Evolutionary conservation across 1,284 basidiomycete species (phyloP), one percentile per base, ranked within the genome.

Genomic region (Grifola frondosa): DNA sequence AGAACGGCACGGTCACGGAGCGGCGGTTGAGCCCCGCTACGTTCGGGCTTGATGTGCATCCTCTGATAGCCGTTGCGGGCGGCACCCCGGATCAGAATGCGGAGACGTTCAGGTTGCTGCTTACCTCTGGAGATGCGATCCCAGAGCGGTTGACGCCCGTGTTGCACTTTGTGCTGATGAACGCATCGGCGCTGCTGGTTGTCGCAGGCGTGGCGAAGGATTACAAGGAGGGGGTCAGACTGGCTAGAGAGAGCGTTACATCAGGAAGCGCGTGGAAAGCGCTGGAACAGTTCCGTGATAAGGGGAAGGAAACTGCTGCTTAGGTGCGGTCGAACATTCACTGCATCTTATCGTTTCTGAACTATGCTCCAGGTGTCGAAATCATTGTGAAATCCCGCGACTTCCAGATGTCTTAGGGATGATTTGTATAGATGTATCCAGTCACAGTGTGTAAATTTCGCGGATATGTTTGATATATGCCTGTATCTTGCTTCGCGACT

Each of bases 91-190:
- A 71, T 22, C 84, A 89, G 56, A 97, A 97, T 59, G 84, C 88
- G 9, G 72, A 66, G 50, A 81, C 77, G 26, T 79, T 92, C 59
- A 73, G 66, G 58, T 57, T 60, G 34, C 63, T 93, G 55, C 73
- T 85, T 48, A 78, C 63, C 31, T 80, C 71, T 1, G 76, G 77
- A 9, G 60, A 68, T 15, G 60, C 73, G 17, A 64, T 81, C 37
- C 76, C 86, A 24, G 66, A 70, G 43, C 62, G 61, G 19, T 57
- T 89, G 46, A 69, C 64, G 5, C 77, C 89, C 0, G 77, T 93
- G 40, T 63, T 81, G 26, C 84, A 94, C 58, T 96, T 93, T 60
- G 89, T 96, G 44, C 67, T 93, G 42, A 67, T 96, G 65, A 96
- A 96, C 58, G 79, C 91, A 1, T 80, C 90, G 6, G 91, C 91